Conservation (phyloP, 352 stramenopile genomes). For the Pythium biforme region DNA sequence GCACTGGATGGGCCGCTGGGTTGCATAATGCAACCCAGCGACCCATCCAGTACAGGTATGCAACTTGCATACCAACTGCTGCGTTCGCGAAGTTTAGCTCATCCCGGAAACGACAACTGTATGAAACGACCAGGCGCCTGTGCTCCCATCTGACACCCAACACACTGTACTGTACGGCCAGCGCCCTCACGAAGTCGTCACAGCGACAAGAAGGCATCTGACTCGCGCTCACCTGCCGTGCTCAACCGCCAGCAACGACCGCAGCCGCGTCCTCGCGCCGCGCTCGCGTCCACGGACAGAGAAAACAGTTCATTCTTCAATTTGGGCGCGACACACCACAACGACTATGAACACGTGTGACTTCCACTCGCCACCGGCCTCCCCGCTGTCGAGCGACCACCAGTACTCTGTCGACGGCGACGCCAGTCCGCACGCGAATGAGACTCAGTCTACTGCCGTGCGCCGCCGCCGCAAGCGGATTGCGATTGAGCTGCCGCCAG, state of each 20-base stretch:
- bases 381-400: constrained; percentile 13
- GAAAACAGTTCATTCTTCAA: not conserved
- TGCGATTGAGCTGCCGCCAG: constrained; percentile 41
- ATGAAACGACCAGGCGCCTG: no score
- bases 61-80: no score
- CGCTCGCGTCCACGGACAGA: no score
- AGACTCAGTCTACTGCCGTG: not conserved
- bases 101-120: no score
- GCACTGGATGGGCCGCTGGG: no score
- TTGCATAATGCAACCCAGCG: no score
- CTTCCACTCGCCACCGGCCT: constrained; percentile 2
- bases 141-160: no score
- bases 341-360: not conserved
- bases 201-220: not conserved
- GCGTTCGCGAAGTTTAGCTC: no score
- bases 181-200: not conserved
- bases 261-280: not conserved
- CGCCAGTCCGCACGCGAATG: constrained; percentile 8
- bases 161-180: no score
- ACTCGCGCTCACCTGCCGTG: not conserved
- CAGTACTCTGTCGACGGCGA: constrained; percentile 6
- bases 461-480: constrained; percentile 36
- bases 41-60: no score
- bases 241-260: not conserved
- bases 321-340: not conserved